These are phyloP conservation scores for Triangularia verruculosa DNA, from an alignment of 2,329 filamentous ascomycete species.

Conservation along the genomic window DNA sequence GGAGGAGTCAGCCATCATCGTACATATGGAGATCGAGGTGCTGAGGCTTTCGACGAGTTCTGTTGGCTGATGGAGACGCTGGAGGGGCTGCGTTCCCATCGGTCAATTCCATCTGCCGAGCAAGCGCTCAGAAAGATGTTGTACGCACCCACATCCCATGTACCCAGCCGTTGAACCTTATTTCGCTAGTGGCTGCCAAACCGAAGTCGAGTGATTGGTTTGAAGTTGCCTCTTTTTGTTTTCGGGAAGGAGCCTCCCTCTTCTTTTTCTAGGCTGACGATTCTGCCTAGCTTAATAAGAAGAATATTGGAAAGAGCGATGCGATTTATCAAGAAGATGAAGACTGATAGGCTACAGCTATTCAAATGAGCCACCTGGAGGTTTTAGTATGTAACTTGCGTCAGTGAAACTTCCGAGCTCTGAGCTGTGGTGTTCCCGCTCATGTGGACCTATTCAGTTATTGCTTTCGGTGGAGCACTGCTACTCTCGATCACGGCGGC, in stretches of 20 bases:
- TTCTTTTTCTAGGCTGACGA: background rate
- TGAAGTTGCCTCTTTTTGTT: background rate
- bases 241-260: background rate
- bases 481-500: background rate
- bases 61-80: background rate
- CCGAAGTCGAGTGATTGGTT: background rate
- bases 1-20: background rate
- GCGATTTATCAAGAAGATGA: too few species aligned
- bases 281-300: background rate
- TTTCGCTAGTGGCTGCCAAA: background rate
- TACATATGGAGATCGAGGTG: slow-evolving; percentile 1
- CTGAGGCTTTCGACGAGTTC: background rate
- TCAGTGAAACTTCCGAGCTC: too few species aligned
- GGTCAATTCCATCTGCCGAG: background rate
- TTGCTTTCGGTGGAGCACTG: too few species aligned
- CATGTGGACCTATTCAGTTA: too few species aligned
- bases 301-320: too few species aligned
- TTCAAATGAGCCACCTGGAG: too few species aligned
- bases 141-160: background rate
- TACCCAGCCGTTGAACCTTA: background rate
- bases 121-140: background rate
- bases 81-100: background rate
- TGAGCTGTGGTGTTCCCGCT: too few species aligned
- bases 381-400: too few species aligned
- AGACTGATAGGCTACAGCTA: too few species aligned